A percentile compares a stretch with the other conserved stretches of the same genome.
Conservation (phyloP, 208 protist genomes). For the Lotmaria passim region DNA sequence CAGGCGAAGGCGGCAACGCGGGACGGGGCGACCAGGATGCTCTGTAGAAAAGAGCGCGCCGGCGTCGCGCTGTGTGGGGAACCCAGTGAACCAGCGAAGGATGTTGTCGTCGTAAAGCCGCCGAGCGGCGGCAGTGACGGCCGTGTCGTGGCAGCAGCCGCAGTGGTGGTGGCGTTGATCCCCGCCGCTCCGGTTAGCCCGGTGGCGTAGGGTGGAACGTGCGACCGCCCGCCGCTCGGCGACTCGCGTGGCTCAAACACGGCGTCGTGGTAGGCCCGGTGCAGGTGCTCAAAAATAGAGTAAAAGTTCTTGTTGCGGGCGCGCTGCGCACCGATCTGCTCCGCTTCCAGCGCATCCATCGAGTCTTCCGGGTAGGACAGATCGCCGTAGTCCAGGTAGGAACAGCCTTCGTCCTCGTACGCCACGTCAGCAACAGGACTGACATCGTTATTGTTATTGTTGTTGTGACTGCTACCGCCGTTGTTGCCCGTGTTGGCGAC, state of each 20-base stretch:
- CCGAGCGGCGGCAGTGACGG: constrained; percentile 15
- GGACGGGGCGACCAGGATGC: background rate
- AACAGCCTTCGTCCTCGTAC: constrained; percentile 39
- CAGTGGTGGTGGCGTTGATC: background rate
- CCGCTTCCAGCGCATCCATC: constrained; percentile 35
- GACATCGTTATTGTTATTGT: background rate
- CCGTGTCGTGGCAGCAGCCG: constrained; percentile 6
- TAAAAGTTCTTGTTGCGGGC: constrained; percentile 50
- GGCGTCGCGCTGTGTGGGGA: background rate
- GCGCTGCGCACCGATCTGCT: constrained; percentile 45
- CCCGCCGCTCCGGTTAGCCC: background rate
- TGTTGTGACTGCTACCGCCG: too few species aligned
- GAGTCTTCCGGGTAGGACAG: constrained; percentile 23
- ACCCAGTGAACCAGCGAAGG: constrained; percentile 4
- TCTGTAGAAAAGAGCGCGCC: background rate
- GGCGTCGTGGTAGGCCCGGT: constrained; percentile 40
- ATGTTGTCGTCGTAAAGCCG: constrained; percentile 13
- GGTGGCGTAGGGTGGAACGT: background rate
- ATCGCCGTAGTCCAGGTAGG: constrained; percentile 41
- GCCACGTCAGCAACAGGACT: background rate
- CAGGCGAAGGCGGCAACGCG: constrained; percentile 11
- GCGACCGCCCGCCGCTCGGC: background rate
- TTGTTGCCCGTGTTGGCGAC: too few species aligned
- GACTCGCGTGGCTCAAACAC: constrained; percentile 29
- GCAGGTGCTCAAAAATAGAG: constrained; percentile 58